phyloP scores from a whole-genome alignment of 2,329 filamentous ascomycete species.

The Aspergillus sp. region DNA sequence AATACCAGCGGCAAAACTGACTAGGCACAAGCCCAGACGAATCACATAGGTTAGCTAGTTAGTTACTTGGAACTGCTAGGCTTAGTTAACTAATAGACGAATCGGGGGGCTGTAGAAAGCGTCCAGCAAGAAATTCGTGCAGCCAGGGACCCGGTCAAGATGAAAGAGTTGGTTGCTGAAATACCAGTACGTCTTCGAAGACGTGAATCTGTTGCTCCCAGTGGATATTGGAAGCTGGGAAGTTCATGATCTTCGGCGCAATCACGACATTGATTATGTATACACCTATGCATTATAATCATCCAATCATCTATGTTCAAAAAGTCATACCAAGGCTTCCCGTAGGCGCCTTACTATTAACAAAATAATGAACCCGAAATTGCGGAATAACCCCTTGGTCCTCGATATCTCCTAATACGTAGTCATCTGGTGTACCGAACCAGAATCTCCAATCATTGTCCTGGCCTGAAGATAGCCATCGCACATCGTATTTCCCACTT shows the following conservation, averaged over 20 bases:
- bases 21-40: too few species aligned
- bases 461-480: conserved; percentile 21
- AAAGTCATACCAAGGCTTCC: conserved; percentile 13
- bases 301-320: conserved; percentile 10
- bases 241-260: not conserved
- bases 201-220: too few species aligned
- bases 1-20: too few species aligned
- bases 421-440: conserved; percentile 30
- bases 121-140: too few species aligned
- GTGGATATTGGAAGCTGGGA: too few species aligned
- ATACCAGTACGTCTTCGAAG: too few species aligned
- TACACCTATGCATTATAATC: not conserved
- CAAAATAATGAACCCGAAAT: conserved; percentile 24
- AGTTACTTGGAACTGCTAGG: too few species aligned
- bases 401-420: conserved; percentile 27
- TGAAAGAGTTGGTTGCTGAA: too few species aligned
- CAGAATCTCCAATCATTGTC: conserved; percentile 23
- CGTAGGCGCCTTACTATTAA: conserved; percentile 15
- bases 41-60: too few species aligned
- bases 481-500: conserved; percentile 29
- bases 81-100: too few species aligned
- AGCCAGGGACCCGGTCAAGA: too few species aligned
- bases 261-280: not conserved
- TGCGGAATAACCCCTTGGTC: conserved; percentile 12
- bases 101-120: too few species aligned